Conservation (phyloP, 176 grass and related monocot species). For the Leersia perrieri region DNA sequence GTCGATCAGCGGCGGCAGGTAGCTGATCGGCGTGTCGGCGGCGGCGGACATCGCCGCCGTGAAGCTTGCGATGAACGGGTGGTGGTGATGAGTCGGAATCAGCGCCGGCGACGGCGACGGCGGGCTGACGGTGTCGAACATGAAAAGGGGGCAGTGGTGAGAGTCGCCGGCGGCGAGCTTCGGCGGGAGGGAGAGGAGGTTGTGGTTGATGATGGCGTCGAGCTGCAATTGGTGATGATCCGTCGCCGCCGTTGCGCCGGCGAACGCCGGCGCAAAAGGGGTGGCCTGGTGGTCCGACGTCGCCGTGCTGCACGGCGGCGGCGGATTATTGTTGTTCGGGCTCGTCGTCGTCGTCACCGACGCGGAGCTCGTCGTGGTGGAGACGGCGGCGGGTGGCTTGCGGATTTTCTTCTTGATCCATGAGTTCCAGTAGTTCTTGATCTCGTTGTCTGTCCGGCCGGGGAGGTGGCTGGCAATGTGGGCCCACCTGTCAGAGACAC, state of each 20-base stretch:
- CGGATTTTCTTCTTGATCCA: constrained; percentile 99
- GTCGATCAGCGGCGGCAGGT: constrained; percentile 70
- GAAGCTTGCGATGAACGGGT: constrained; percentile 56
- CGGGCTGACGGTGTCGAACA: constrained; percentile 52
- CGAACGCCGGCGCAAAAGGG: constrained; percentile 40
- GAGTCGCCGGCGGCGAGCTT: neutral
- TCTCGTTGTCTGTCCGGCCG: constrained; percentile 95
- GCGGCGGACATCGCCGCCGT: constrained; percentile 45
- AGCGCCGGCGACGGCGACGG: neutral
- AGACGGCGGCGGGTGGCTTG: constrained; percentile 18
- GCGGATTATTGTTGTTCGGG: constrained; percentile 23
- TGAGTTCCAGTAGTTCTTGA: constrained; percentile 99
- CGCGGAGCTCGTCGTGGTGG: constrained; percentile 21
- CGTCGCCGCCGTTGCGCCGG: constrained; percentile 17
- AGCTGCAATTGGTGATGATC: constrained; percentile 47
- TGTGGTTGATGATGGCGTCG: constrained; percentile 61
- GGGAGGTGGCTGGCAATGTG: constrained; percentile 97
- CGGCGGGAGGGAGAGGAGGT: constrained; percentile 36
- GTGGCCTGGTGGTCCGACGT: constrained; percentile 45
- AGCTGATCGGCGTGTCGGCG: constrained; percentile 55
- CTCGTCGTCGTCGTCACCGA: constrained; percentile 22
- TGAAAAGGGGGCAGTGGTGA: constrained; percentile 68
- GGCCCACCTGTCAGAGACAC: constrained; percentile 65
- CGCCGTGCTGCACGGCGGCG: constrained; percentile 40
- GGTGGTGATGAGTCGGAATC: neutral